Evolutionary conservation across 306 rosid species (phyloP), one percentile per base, ranked within the genome.

Genomic region (Acacia confusa): DNA sequence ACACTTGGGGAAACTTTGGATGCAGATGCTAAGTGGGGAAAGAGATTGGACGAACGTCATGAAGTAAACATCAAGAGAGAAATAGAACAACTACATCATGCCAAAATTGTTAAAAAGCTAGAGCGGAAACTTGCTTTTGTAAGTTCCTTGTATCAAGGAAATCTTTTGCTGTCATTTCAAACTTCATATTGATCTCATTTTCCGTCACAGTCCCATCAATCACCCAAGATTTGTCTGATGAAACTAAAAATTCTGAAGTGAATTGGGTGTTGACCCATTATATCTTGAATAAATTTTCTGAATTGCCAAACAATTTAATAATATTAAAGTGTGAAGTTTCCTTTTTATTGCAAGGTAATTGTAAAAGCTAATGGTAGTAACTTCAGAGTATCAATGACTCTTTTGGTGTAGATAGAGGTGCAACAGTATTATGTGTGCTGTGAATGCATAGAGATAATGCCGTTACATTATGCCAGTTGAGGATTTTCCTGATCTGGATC

Each of bases 11-110:
- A 95, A 89, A 95, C 97, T 64, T 82, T 93, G 84, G 90, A 90
- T 82, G 99, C 99, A 67, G 86, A 93, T 89, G 98, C 96, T 66
- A 95, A 90, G 82, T 95, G 99, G 99, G 98, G 98, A 58, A 93
- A 80, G 88, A 87, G 80, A 24, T 78, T 93, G 86, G 94, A 90
- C 70, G 83, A 85, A 72, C 41, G 41, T 61, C 94, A 91, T 74
- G 77, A 93, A 88, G 66, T 88, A 83, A 88, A 89, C 64, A 80
- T 93, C 72, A 88, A 86, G 91, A 87, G 73, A 77, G 92, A 93
- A 88, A 89, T 91, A 36, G 96, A 91, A 75, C 81, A 75, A 27
- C 75, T 63, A 45, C 88, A 93, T 76, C 99, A 93, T 47, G 83
- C 92, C 70, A 71, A 80, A 17, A 86, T 93, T 70, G 93, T 90